phyloP scores from a whole-genome alignment of 768 basidiomycete genomes.

The Dictyophora rubrovolvata region DNA sequence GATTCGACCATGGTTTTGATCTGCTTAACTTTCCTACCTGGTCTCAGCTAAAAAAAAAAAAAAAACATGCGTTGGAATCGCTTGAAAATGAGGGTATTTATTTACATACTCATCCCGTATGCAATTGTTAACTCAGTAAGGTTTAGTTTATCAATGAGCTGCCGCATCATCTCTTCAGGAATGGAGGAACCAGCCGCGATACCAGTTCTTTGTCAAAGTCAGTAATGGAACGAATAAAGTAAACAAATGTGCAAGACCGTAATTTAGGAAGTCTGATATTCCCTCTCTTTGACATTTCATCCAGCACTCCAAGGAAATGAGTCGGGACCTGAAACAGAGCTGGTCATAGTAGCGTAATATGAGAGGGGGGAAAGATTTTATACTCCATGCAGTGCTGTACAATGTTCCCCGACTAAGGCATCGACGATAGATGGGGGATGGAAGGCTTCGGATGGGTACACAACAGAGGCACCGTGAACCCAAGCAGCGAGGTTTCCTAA shows the following conservation, averaged over 20 bases:
- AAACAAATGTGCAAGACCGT: conserved; percentile 31
- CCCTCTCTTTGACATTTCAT: conserved; percentile 49
- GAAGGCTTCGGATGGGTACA: conserved; percentile 63
- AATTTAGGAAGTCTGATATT: conserved; percentile 38
- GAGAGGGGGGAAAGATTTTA: neutral
- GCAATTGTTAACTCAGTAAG: conserved; percentile 63
- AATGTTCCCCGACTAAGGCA: conserved; percentile 54
- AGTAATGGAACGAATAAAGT: neutral
- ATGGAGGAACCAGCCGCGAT: conserved; percentile 74
- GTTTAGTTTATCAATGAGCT: conserved; percentile 56
- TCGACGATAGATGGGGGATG: conserved; percentile 60
- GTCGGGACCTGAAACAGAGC: conserved; percentile 42
- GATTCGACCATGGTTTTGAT: neutral
- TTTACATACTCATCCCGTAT: conserved; percentile 73
- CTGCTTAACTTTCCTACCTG: conserved; percentile 26
- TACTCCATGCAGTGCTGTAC: conserved; percentile 70
- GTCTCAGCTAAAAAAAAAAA: conserved; percentile 48
- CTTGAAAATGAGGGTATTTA: neutral
- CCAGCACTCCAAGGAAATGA: conserved; percentile 67
- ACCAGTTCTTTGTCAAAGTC: conserved; percentile 45
- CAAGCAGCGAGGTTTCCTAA: conserved; percentile 73
- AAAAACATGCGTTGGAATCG: conserved; percentile 1
- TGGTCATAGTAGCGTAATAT: neutral
- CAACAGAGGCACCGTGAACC: conserved; percentile 61
- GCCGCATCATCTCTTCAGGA: conserved; percentile 72